phyloP scores from a whole-genome alignment of 805 yeast species.

The Wickerhamiella parazyma region DNA sequence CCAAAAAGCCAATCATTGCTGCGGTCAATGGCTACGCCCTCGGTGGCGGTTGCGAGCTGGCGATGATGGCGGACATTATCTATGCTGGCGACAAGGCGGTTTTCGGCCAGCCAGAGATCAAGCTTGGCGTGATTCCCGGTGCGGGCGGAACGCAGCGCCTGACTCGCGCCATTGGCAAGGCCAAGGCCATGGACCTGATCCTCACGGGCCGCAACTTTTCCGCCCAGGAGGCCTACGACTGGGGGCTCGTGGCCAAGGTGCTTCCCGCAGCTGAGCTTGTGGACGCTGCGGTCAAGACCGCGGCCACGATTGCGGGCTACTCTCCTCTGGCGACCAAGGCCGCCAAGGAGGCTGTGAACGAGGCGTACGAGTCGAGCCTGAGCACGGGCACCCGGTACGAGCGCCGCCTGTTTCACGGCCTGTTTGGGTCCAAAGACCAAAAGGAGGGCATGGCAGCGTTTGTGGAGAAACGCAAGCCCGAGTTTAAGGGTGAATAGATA shows the following conservation, averaged over 20 bases:
- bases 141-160: constrained; percentile 44
- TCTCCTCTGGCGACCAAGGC: constrained; percentile 34
- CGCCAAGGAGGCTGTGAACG: constrained; percentile 35
- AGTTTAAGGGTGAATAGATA: constrained; percentile 24
- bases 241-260: constrained; percentile 37
- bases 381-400: constrained; percentile 32
- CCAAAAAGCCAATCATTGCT: constrained; percentile 38
- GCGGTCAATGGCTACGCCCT: constrained; percentile 44
- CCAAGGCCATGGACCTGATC: constrained; percentile 36
- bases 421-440: constrained; percentile 36
- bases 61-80: constrained; percentile 39
- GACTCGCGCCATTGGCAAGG: constrained; percentile 35
- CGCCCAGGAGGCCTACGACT: constrained; percentile 33
- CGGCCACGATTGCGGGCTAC: constrained; percentile 30
- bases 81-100: constrained; percentile 36
- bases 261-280: constrained; percentile 30
- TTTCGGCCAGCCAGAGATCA: constrained; percentile 45
- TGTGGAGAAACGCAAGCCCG: constrained; percentile 33
- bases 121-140: constrained; percentile 38
- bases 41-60: constrained; percentile 46
- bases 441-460: constrained; percentile 40
- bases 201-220: constrained; percentile 35
- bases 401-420: constrained; percentile 32
- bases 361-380: constrained; percentile 28
- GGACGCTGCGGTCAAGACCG: constrained; percentile 33